phyloP scores from a whole-genome alignment of 2,329 filamentous ascomycete species.

The Thermomyces lanuginosus region DNA sequence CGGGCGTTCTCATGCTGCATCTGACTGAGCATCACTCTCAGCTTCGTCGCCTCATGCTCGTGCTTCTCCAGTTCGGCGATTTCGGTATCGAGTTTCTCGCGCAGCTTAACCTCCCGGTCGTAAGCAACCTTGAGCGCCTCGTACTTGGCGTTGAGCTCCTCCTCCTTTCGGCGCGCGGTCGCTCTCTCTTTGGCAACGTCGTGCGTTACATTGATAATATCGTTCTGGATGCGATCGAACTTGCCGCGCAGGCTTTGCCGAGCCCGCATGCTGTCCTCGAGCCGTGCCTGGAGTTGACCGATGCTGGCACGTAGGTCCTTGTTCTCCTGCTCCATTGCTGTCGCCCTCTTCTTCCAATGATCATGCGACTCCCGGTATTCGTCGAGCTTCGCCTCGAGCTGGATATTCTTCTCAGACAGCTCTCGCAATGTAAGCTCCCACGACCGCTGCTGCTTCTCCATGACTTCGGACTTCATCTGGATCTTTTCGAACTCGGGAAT shows the following conservation, averaged over 20 bases:
- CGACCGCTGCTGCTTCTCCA: constrained; percentile 50
- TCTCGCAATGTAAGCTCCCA: constrained; percentile 37
- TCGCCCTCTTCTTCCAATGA: constrained; percentile 43
- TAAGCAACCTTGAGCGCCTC: constrained; percentile 40
- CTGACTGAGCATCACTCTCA: constrained; percentile 62
- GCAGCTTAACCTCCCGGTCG: constrained; percentile 52
- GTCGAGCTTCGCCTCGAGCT: constrained; percentile 44
- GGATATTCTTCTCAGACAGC: constrained; percentile 43
- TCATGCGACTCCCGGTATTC: constrained; percentile 46
- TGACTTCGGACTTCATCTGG: constrained; percentile 49
- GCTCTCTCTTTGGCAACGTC: constrained; percentile 74
- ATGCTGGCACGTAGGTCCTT: constrained; percentile 60
- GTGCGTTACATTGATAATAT: constrained; percentile 63
- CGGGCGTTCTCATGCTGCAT: constrained; percentile 43
- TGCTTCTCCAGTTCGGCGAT: constrained; percentile 47
- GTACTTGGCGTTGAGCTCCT: constrained; percentile 38
- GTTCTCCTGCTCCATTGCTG: constrained; percentile 43
- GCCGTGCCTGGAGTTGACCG: constrained; percentile 56
- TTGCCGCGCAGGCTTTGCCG: constrained; percentile 72
- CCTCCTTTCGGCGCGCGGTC: constrained; percentile 52
- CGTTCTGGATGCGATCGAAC: constrained; percentile 69
- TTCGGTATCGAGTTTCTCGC: constrained; percentile 44
- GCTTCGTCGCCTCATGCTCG: constrained; percentile 60
- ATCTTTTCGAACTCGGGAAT: constrained; percentile 48
- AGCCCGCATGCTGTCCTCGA: constrained; percentile 71